Conservation (phyloP, 1,284 basidiomycete genomes). For the Sanguinoderma infundibulare region DNA sequence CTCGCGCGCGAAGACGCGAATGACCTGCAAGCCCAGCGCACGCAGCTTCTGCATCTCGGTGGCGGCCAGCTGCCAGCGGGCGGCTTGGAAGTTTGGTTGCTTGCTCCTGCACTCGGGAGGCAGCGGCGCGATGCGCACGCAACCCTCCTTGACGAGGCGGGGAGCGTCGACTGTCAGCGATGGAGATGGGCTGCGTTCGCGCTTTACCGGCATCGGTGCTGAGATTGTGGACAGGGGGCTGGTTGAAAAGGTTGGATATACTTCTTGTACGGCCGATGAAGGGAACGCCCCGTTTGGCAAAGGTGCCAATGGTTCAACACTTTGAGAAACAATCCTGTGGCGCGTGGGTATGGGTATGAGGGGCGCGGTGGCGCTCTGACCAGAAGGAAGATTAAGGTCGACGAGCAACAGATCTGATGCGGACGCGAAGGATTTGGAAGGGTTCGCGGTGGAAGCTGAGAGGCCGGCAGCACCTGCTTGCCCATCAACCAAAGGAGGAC, state of each 20-base stretch:
- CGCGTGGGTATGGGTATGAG: neutral
- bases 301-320: neutral
- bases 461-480: neutral
- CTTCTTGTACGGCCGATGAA: neutral
- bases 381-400: neutral
- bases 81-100: conserved; percentile 17
- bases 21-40: conserved; percentile 19
- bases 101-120: conserved; percentile 27
- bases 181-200: conserved; percentile 33
- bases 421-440: neutral
- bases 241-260: neutral
- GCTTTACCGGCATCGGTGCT: conserved; percentile 23
- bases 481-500: too few species aligned
- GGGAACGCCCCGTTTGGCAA: neutral
- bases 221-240: neutral
- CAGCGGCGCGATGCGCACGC: conserved; percentile 29
- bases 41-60: conserved; percentile 25
- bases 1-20: conserved; percentile 31
- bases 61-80: conserved; percentile 26
- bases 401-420: conserved; percentile 9
- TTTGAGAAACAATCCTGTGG: neutral
- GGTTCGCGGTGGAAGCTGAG: neutral
- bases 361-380: neutral
- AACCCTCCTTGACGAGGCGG: conserved; percentile 28
- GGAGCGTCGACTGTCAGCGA: conserved; percentile 6